A percentile compares a stretch with the other conserved stretches of the same genome.
phyloP scores from a whole-genome alignment of 495 filamentous ascomycete genomes.

The Penicillium desertorum region DNA sequence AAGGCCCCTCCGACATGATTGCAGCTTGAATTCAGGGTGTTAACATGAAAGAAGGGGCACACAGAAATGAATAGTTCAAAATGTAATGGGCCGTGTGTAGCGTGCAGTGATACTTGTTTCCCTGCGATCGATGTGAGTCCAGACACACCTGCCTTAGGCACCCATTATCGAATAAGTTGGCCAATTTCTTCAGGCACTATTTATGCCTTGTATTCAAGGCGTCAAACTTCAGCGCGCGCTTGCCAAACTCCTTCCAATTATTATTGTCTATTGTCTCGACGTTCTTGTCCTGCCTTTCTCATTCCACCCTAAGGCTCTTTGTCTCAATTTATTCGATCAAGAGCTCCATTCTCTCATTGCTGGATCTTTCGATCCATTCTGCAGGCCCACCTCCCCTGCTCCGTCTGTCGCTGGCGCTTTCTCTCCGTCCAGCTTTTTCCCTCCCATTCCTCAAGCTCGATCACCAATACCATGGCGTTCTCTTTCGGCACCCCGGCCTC shows the following conservation, averaged over 20 bases:
- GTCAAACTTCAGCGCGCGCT: constrained; percentile 18
- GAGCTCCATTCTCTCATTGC: constrained; percentile 11
- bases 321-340: constrained; percentile 1
- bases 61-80: constrained; percentile 16
- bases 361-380: constrained; percentile 14
- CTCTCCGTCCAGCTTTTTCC: constrained; percentile 24
- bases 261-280: constrained; percentile 22
- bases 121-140: constrained; percentile 42
- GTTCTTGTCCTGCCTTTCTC: constrained; percentile 10
- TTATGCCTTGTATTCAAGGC: constrained; percentile 12
- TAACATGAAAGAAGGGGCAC: constrained; percentile 21
- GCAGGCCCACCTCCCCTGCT: constrained; percentile 21
- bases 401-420: constrained; percentile 19
- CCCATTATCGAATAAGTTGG: background rate
- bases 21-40: constrained; percentile 20
- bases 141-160: constrained; percentile 38
- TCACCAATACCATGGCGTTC: constrained; percentile 37
- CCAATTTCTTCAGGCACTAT: constrained; percentile 15
- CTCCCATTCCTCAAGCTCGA: constrained; percentile 17
- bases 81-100: constrained; percentile 24
- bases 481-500: constrained; percentile 38
- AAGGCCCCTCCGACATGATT: constrained; percentile 44
- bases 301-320: constrained; percentile 14
- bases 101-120: constrained; percentile 30
- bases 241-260: constrained; percentile 30